Evolutionary conservation across 1,284 basidiomycete genomes (phyloP).

Genomic region (Schizopora paradoxa): DNA sequence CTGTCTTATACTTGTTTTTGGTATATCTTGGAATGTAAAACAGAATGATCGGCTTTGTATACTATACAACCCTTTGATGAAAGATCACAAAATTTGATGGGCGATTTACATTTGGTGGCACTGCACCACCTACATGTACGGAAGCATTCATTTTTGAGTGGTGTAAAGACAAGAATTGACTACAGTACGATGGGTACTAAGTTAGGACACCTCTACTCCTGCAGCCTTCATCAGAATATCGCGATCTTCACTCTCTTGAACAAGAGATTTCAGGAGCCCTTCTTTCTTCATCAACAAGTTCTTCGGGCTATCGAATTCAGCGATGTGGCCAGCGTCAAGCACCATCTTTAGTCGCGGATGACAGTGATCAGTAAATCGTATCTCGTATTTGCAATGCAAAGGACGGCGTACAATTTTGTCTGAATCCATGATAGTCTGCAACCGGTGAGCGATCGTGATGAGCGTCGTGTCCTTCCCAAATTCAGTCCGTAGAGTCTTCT

Average conservation of each 20-base stretch:
- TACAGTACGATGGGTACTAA: too few relatives aligned
- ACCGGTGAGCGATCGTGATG: slow-evolving; percentile 32
- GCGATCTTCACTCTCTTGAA: slow-evolving; percentile 16
- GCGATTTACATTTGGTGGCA: too few relatives aligned
- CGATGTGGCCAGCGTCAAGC: slow-evolving; percentile 30
- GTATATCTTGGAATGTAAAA: too few relatives aligned
- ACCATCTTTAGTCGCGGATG: slow-evolving; percentile 29
- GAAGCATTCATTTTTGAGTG: too few relatives aligned
- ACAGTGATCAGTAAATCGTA: not conserved
- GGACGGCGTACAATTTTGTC: slow-evolving; percentile 28
- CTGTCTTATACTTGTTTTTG: too few relatives aligned
- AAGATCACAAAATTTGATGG: too few relatives aligned
- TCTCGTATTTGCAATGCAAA: not conserved
- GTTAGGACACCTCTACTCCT: too few relatives aligned
- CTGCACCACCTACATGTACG: too few relatives aligned
- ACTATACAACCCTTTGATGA: too few relatives aligned
- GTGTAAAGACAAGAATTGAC: too few relatives aligned
- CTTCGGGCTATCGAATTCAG: slow-evolving; percentile 19
- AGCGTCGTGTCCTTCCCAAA: slow-evolving; percentile 27
- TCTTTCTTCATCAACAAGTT: slow-evolving; percentile 10
- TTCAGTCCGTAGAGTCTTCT: slow-evolving; percentile 21
- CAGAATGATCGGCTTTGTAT: too few relatives aligned
- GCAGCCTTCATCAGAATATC: slow-evolving; percentile 19
- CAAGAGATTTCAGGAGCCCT: slow-evolving; percentile 13
- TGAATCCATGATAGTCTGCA: slow-evolving; percentile 32